Conservation (phyloP, 257 asterid genomes). For the Galeopsis tetrahit region DNA sequence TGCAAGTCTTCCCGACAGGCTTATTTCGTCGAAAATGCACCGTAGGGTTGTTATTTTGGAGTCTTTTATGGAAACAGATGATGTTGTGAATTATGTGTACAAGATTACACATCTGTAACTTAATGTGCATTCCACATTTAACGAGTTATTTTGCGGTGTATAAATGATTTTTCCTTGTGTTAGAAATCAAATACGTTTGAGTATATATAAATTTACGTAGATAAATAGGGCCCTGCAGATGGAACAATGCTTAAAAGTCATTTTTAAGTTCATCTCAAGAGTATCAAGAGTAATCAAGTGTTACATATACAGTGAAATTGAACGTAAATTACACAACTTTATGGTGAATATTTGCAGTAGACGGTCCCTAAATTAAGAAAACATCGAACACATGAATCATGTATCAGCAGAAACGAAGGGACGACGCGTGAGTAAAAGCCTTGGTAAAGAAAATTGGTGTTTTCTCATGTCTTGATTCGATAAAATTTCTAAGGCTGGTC, state of each 20-base stretch:
- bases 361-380: conserved; percentile 22
- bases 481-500: conserved; percentile 60
- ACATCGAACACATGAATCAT: conserved; percentile 12
- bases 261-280: neutral
- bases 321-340: conserved; percentile 30
- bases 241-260: neutral
- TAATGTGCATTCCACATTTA: neutral
- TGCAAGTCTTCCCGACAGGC: too few species aligned
- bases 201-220: too few species aligned
- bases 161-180: too few species aligned
- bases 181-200: too few species aligned
- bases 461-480: conserved; percentile 24
- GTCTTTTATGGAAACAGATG: neutral
- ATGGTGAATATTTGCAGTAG: conserved; percentile 26
- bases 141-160: too few species aligned
- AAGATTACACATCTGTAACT: neutral
- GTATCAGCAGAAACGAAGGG: conserved; percentile 30
- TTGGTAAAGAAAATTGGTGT: conserved; percentile 14
- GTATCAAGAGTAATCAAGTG: conserved; percentile 4
- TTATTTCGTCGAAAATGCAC: too few species aligned
- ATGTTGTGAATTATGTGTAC: conserved; percentile 16
- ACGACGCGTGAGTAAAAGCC: conserved; percentile 12
- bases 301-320: conserved; percentile 33
- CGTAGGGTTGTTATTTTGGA: neutral
- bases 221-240: neutral